These are phyloP conservation scores for Aaosphaeria pasadenensis DNA, from an alignment of 2,329 filamentous ascomycete genomes.

Conservation along the genomic window DNA sequence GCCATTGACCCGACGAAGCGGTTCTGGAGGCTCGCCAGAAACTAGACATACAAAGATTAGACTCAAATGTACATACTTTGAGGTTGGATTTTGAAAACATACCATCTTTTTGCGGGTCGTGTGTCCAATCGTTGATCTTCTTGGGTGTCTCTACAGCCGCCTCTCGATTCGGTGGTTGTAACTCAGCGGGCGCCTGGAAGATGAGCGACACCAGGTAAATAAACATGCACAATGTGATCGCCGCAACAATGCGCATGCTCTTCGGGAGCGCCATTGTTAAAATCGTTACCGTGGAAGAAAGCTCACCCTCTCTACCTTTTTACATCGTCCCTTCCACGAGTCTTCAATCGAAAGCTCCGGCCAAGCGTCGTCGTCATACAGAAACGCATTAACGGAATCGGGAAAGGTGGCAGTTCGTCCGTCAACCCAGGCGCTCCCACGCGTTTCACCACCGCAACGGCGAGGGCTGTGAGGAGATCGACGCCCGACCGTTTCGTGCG, in stretches of 20 bases:
- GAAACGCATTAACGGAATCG: conserved; percentile 1
- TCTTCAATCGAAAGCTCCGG: conserved; percentile 5
- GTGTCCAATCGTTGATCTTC: conserved; percentile 61
- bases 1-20: conserved; percentile 65
- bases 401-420: not conserved
- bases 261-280: conserved; percentile 76
- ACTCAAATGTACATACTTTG: not conserved
- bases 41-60: conserved; percentile 48
- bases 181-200: conserved; percentile 55
- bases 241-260: conserved; percentile 76
- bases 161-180: conserved; percentile 30
- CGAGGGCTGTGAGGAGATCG: not conserved
- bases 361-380: not conserved
- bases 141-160: conserved; percentile 17
- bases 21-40: conserved; percentile 78
- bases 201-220: conserved; percentile 77
- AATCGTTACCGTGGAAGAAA: not conserved
- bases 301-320: not conserved
- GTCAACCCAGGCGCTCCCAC: not conserved
- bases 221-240: conserved; percentile 69
- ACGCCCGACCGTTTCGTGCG: no score
- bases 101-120: conserved; percentile 88
- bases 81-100: conserved; percentile 35
- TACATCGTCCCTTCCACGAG: not conserved
- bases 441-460: not conserved